Evolutionary conservation across 345 rosid species (phyloP).

Genomic region (Salix purpurea): DNA sequence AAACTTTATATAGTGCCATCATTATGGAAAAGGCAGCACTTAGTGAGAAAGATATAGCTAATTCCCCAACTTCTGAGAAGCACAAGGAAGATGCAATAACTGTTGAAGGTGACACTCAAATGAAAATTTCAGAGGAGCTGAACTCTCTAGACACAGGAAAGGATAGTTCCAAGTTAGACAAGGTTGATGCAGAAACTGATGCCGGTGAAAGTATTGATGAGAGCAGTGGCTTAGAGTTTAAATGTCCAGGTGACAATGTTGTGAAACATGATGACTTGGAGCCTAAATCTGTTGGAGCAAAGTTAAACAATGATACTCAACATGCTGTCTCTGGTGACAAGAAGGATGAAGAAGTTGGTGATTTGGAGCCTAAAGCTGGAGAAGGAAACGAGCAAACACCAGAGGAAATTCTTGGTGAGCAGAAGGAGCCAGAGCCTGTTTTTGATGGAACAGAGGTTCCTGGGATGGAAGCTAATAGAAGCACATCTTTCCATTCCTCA

Average conservation of each 20-base stretch:
- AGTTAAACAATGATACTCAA: constrained; percentile 16
- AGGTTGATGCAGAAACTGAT: constrained; percentile 15
- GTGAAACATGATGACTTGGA: constrained; percentile 9
- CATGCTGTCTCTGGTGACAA: constrained; percentile 13
- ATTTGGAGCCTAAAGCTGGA: constrained; percentile 20
- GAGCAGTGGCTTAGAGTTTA: background rate
- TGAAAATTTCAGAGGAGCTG: constrained; percentile 21
- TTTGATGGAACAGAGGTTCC: constrained; percentile 51
- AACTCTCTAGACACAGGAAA: constrained; percentile 20
- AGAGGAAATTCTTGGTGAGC: constrained; percentile 30
- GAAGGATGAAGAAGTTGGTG: constrained; percentile 12
- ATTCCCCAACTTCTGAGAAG: constrained; percentile 24
- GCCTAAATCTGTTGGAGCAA: constrained; percentile 12
- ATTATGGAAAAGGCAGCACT: constrained; percentile 25
- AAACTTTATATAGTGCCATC: constrained; percentile 4
- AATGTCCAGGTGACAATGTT: background rate
- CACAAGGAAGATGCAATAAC: constrained; percentile 16
- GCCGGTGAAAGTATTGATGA: constrained; percentile 13
- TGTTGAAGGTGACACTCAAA: constrained; percentile 19
- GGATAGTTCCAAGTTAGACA: constrained; percentile 17
- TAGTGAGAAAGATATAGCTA: constrained; percentile 8
- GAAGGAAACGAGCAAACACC: constrained; percentile 22
- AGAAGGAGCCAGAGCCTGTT: constrained; percentile 37
- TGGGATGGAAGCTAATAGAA: constrained; percentile 35
- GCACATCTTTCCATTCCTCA: constrained; percentile 26